Evolutionary conservation across 2,329 filamentous ascomycete genomes (phyloP).

Genomic region (Fusarium multiceps): DNA sequence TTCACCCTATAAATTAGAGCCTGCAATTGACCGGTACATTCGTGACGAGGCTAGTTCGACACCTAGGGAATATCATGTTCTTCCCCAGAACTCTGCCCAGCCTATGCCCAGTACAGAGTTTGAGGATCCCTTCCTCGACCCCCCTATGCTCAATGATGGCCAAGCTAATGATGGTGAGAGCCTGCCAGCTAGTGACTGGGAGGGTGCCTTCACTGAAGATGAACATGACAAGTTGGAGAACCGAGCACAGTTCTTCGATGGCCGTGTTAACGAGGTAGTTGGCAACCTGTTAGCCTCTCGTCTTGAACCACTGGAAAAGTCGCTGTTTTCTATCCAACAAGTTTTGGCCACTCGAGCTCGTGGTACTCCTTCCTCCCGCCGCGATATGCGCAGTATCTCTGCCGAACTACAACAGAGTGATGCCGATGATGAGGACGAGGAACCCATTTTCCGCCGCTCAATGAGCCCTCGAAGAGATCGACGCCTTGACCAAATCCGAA

Average conservation of each 20-base stretch:
- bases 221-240: slow-evolving; percentile 86
- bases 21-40: slow-evolving; percentile 63
- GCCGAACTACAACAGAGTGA: slow-evolving; percentile 83
- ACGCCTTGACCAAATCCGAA: slow-evolving; percentile 83
- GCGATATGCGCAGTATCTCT: slow-evolving; percentile 73
- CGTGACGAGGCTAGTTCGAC: slow-evolving; percentile 81
- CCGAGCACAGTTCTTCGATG: slow-evolving; percentile 89
- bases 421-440: slow-evolving; percentile 93
- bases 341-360: slow-evolving; percentile 70
- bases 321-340: slow-evolving; percentile 80
- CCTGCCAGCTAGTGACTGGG: slow-evolving; percentile 88
- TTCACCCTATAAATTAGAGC: slow-evolving; percentile 65
- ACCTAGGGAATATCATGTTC: slow-evolving; percentile 65
- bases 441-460: slow-evolving; percentile 71
- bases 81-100: slow-evolving; percentile 60
- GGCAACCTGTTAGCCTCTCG: slow-evolving; percentile 80
- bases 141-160: slow-evolving; percentile 61
- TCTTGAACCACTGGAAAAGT: slow-evolving; percentile 82
- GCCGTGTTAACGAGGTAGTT: slow-evolving; percentile 87
- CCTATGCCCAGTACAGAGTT: slow-evolving; percentile 64
- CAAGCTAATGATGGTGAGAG: slow-evolving; percentile 63
- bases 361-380: slow-evolving; percentile 65
- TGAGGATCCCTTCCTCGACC: slow-evolving; percentile 72
- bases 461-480: slow-evolving; percentile 83
- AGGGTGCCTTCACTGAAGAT: slow-evolving; percentile 82